Percentiles rank a stretch among this genome's conserved stretches.
These are phyloP conservation scores for Fusarium incarnatum DNA, from an alignment of 2,329 filamentous ascomycete species.

Conservation along the genomic window DNA sequence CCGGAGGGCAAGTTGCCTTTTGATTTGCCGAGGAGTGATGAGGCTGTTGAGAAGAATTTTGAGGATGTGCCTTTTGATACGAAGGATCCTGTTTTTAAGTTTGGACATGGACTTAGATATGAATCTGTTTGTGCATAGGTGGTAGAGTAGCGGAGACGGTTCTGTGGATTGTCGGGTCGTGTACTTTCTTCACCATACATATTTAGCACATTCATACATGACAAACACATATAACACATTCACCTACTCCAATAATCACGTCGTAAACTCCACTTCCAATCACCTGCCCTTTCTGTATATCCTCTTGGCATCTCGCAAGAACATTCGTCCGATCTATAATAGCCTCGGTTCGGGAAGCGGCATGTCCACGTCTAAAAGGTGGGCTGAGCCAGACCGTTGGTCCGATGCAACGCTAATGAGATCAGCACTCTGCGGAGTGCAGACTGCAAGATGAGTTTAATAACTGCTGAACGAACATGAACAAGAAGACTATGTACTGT, in stretches of 20 bases:
- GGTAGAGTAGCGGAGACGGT: not conserved
- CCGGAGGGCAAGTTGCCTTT: slow-evolving; percentile 40
- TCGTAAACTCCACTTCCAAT: too few relatives aligned
- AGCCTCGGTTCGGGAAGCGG: not conserved
- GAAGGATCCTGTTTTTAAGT: slow-evolving; percentile 41
- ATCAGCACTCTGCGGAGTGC: not conserved
- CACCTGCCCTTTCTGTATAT: not conserved
- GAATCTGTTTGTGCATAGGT: not conserved
- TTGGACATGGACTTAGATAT: slow-evolving; percentile 42
- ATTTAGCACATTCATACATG: not conserved
- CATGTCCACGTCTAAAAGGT: not conserved
- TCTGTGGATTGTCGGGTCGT: not conserved
- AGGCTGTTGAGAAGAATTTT: slow-evolving; percentile 50
- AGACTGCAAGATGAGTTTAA: not conserved
- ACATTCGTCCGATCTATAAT: not conserved
- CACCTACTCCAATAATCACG: too few relatives aligned
- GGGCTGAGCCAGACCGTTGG: not conserved
- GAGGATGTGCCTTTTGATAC: slow-evolving; percentile 46
- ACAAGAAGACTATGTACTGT: fast-evolving
- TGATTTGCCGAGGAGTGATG: slow-evolving; percentile 54
- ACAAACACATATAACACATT: not conserved
- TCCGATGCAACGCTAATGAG: not conserved
- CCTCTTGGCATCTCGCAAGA: not conserved
- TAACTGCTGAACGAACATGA: too few relatives aligned
- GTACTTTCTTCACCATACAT: not conserved